These are phyloP conservation scores for Lenwebbia sp. DNA, from an alignment of 345 rosid genomes.

Conservation along the genomic window DNA sequence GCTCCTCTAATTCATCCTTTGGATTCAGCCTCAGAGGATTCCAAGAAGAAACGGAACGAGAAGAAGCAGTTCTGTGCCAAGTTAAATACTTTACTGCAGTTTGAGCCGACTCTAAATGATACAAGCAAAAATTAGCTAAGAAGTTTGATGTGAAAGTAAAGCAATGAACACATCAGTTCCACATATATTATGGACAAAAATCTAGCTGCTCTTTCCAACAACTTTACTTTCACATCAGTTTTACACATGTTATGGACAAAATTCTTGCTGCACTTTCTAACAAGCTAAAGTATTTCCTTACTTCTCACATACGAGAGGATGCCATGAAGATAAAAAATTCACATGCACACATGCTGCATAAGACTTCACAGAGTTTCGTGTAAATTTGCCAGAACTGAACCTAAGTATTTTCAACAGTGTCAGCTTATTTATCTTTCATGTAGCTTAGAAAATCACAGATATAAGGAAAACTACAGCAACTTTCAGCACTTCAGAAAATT, in stretches of 20 bases:
- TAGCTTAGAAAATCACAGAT: not conserved
- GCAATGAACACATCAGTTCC: not conserved
- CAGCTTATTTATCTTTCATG: not conserved
- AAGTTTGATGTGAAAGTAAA: not conserved
- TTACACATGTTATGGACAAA: not conserved
- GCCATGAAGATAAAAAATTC: not conserved
- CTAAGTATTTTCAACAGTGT: not conserved
- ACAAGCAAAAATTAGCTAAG: conserved; percentile 8
- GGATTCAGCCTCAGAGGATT: conserved; percentile 49
- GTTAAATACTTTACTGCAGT: conserved; percentile 56
- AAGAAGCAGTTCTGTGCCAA: conserved; percentile 90
- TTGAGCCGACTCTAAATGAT: conserved; percentile 58
- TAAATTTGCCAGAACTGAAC: not conserved
- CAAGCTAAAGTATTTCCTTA: not conserved
- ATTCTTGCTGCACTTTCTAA: not conserved
- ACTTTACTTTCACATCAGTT: not conserved
- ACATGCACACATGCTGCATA: not conserved
- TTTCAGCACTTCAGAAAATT: not conserved
- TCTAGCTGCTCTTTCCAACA: not conserved
- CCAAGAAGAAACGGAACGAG: conserved; percentile 70
- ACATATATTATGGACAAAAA: not conserved
- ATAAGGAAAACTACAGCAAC: not conserved
- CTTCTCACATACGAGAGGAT: not conserved
- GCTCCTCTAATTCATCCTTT: conserved; percentile 56
- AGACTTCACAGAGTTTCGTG: not conserved